Evolutionary conservation across 1,284 basidiomycete genomes (phyloP).

Genomic region (Marasmius fiardii): DNA sequence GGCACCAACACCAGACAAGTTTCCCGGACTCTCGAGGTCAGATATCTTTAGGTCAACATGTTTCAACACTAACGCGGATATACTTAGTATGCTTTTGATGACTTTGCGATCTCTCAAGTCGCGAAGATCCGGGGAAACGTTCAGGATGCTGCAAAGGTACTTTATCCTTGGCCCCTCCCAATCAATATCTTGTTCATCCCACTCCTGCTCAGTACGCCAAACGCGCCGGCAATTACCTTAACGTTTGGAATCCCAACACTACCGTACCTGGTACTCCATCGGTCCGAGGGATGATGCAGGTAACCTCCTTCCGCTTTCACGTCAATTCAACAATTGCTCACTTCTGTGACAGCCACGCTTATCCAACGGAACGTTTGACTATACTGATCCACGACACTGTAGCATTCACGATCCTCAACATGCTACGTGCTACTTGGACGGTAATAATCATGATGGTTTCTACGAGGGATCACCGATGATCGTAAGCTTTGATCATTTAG

Average conservation of each 20-base stretch:
- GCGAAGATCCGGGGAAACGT: constrained; percentile 47
- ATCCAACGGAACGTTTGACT: constrained; percentile 57
- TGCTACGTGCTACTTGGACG: constrained; percentile 59
- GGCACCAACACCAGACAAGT: constrained; percentile 61
- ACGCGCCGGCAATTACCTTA: constrained; percentile 54
- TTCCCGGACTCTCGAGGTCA: constrained; percentile 56
- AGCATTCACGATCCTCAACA: constrained; percentile 55
- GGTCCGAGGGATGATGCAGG: constrained; percentile 52
- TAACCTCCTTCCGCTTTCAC: constrained; percentile 21
- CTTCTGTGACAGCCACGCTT: constrained; percentile 57
- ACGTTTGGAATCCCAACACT: constrained; percentile 55
- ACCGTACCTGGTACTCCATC: constrained; percentile 42
- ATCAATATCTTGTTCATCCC: no score
- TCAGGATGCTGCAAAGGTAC: constrained; percentile 45
- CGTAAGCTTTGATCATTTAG: constrained; percentile 29
- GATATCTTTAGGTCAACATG: no score
- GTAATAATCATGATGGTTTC: constrained; percentile 55
- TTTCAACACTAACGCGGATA: background rate
- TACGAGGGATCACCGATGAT: constrained; percentile 63
- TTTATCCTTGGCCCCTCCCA: no score
- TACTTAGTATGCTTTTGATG: constrained; percentile 50
- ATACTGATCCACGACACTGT: constrained; percentile 64
- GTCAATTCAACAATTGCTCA: no score
- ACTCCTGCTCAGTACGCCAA: constrained; percentile 39
- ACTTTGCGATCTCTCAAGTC: constrained; percentile 64